phyloP scores from a whole-genome alignment of 208 protist species.

The Novymonas esmeraldas region DNA sequence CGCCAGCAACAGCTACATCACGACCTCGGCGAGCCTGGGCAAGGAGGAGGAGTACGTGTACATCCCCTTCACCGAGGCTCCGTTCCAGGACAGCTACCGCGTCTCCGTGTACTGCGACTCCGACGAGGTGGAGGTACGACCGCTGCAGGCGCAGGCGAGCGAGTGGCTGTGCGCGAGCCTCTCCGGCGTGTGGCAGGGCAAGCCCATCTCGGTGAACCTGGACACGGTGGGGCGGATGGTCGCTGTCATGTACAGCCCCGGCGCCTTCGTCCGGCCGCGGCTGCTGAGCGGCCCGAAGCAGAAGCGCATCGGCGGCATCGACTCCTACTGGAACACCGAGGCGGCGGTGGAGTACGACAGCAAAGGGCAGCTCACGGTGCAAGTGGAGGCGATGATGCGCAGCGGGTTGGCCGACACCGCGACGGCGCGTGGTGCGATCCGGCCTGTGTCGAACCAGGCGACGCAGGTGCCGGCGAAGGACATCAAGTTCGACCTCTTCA shows the following conservation, averaged over 20 bases:
- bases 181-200: constrained; percentile 58
- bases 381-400: constrained; percentile 83
- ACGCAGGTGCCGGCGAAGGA: constrained; percentile 64
- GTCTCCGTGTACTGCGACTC: constrained; percentile 90
- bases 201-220: constrained; percentile 51
- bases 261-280: constrained; percentile 68
- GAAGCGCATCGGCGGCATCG: constrained; percentile 74
- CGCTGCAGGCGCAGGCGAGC: constrained; percentile 39
- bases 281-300: constrained; percentile 49
- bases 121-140: constrained; percentile 68
- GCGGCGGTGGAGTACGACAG: constrained; percentile 72
- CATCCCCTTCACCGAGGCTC: constrained; percentile 88
- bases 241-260: constrained; percentile 69
- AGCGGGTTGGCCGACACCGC: constrained; percentile 24
- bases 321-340: constrained; percentile 88
- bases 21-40: constrained; percentile 67
- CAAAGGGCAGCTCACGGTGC: constrained; percentile 50
- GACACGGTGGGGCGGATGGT: constrained; percentile 64
- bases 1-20: constrained; percentile 89
- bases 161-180: constrained; percentile 80
- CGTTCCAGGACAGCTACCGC: constrained; percentile 76
- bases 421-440: background rate
- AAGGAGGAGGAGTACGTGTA: constrained; percentile 79
- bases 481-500: constrained; percentile 76
- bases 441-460: background rate